These are phyloP conservation scores for Tricholoma matsutake DNA, from an alignment of 768 basidiomycete species.

Conservation along the genomic window DNA sequence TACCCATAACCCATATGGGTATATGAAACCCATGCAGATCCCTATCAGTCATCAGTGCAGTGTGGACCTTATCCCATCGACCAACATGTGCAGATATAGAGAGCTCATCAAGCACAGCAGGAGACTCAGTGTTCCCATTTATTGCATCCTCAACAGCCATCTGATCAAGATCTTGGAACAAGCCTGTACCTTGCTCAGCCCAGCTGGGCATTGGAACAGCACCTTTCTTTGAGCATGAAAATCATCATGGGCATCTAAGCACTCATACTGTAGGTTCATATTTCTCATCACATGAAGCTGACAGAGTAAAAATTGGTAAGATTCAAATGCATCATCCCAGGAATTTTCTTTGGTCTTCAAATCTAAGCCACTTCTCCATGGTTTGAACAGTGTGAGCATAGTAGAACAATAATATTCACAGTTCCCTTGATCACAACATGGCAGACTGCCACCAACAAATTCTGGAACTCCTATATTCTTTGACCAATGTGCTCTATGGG, in stretches of 20 bases:
- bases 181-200: neutral
- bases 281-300: neutral
- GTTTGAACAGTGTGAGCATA: too few species aligned
- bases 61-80: neutral
- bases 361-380: too few species aligned
- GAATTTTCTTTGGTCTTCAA: too few species aligned
- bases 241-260: neutral
- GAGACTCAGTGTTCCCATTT: neutral
- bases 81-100: neutral
- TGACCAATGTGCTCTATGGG: too few species aligned
- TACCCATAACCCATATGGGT: too few species aligned
- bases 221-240: constrained; percentile 9
- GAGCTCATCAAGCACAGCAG: neutral
- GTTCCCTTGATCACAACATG: too few species aligned
- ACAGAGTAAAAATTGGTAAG: too few species aligned
- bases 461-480: too few species aligned
- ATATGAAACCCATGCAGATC: too few species aligned
- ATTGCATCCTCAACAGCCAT: neutral
- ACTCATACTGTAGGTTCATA: neutral
- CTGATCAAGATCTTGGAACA: neutral
- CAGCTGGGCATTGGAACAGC: neutral
- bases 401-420: too few species aligned
- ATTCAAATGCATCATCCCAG: too few species aligned
- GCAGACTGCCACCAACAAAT: too few species aligned
- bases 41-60: neutral